Evolutionary conservation across 2,329 filamentous ascomycete genomes (phyloP).

Genomic region (Cladosporium oxysporum): DNA sequence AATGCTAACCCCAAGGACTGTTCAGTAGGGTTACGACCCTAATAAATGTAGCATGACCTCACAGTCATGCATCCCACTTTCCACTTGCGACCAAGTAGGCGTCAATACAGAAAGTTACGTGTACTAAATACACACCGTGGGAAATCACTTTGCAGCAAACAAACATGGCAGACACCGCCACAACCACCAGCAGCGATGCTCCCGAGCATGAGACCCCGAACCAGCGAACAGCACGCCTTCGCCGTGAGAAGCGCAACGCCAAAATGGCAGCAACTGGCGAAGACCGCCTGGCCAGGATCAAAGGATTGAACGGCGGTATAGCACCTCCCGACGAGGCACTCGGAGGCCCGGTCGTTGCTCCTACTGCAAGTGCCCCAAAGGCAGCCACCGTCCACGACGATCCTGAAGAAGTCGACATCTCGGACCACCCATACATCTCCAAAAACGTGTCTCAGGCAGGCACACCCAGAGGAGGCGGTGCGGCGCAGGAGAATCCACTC

Average conservation of each 20-base stretch:
- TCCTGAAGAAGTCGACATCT: constrained; percentile 77
- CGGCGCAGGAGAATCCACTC: constrained; percentile 29
- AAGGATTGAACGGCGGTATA: constrained; percentile 60
- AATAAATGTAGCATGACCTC: background rate
- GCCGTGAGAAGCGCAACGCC: constrained; percentile 76
- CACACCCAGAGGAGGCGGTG: constrained; percentile 21
- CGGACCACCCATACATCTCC: constrained; percentile 50
- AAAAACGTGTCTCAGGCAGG: constrained; percentile 25
- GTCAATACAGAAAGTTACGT: background rate
- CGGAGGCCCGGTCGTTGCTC: constrained; percentile 27
- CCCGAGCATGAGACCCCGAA: constrained; percentile 43
- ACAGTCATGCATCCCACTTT: constrained; percentile 18
- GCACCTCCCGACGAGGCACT: constrained; percentile 37
- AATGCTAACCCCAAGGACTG: background rate
- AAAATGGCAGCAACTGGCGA: constrained; percentile 74
- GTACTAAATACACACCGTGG: background rate
- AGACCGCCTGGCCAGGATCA: constrained; percentile 72
- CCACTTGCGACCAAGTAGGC: background rate
- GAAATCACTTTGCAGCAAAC: background rate
- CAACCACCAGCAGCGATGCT: constrained; percentile 28
- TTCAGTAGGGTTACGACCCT: background rate
- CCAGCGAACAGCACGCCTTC: constrained; percentile 66
- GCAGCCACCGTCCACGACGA: constrained; percentile 53
- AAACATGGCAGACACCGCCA: constrained; percentile 35
- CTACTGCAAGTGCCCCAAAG: constrained; percentile 35